Base-by-base conservation (phyloP, 1,139 yeast species). In the Blastobotrys elegans region DNA sequence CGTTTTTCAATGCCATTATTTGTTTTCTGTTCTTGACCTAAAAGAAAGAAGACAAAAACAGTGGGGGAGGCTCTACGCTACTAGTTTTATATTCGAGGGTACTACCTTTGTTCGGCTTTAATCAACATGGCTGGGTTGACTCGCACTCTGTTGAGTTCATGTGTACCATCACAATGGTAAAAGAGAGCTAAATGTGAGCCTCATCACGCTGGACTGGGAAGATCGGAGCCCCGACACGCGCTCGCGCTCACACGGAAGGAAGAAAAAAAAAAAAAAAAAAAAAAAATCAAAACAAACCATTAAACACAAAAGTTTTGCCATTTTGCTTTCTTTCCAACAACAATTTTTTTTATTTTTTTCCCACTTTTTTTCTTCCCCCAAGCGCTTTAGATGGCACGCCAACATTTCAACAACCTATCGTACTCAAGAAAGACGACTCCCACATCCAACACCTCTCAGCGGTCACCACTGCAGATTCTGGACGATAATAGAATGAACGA, bases 401-500 rank as follows among this genome's bases (percentile, higher is more conserved):
- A 36, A 16, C 34, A 36, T 36, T 29, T 29, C 20, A 32, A 27
- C 16, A 43, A 43, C 16, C 30, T 43, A 13, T 33, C 46, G 8
- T 43, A 36, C 36, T 22, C 39, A 14, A 26, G 26, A 36, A 10
- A 33, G 14, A 39, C 24, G 17, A 13, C 16, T 5, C 7, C 27
- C 27, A 34, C 21, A 21, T n/a, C 39, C 40, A 24, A 13, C 40
- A 37, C 30, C 40, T 20, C n/a, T 17, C 38, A 6, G 10, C 44
- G 44, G 18, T 3, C 32, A 6, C 44, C 44, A 3, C 17, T 41
- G 16, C 20, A 22, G 21, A 14, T 6, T n/a, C 33, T 33, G 3
- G 44, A 41, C 32, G 44, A 41, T 10, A 41, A 41, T 13, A 21
- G 31, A 8, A 26, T 40, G 34, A 34, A 20, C 10, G 49, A 46